Evolutionary conservation across 2,329 filamentous ascomycete genomes (phyloP).

Genomic region (Verticillium klebahnii): DNA sequence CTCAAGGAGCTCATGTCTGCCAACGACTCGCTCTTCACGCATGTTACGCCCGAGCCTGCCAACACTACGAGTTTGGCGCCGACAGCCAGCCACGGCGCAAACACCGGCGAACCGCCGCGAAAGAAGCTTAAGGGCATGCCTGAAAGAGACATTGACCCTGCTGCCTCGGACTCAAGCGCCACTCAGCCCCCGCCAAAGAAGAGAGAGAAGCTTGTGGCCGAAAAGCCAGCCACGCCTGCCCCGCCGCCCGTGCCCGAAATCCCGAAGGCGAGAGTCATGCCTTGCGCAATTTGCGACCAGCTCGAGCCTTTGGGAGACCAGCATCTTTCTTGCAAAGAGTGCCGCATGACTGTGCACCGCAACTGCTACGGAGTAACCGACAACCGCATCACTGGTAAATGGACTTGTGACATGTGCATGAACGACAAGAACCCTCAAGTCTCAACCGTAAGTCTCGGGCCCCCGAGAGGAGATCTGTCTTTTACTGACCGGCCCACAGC

Average conservation of each 20-base stretch:
- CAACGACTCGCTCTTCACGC: conserved; percentile 53
- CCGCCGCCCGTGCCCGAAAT: conserved; percentile 67
- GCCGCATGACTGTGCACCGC: conserved; percentile 85
- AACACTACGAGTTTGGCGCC: conserved; percentile 19
- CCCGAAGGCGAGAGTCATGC: conserved; percentile 72
- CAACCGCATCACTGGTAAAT: conserved; percentile 68
- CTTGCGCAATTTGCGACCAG: conserved; percentile 80
- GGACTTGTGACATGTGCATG: conserved; percentile 92
- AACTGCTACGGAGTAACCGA: conserved; percentile 84
- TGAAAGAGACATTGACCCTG: conserved; percentile 47
- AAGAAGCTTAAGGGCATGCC: conserved; percentile 59
- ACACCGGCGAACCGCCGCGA: conserved; percentile 49
- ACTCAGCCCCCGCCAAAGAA: conserved; percentile 38
- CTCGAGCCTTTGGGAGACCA: conserved; percentile 68
- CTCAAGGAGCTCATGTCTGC: conserved; percentile 66
- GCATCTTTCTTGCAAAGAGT: conserved; percentile 77
- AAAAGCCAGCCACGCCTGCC: conserved; percentile 49
- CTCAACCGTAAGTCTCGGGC: conserved; percentile 65
- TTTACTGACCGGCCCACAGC: conserved; percentile 40
- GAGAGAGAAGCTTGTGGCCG: conserved; percentile 50
- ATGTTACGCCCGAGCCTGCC: conserved; percentile 27
- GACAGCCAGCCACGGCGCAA: conserved; percentile 23
- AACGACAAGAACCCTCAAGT: conserved; percentile 91
- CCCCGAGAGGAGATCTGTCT: not conserved
- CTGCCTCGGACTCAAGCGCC: conserved; percentile 37